These are phyloP conservation scores for Blastobotrys petasosporus DNA, from an alignment of 1,139 yeast genomes.

Conservation along the genomic window DNA sequence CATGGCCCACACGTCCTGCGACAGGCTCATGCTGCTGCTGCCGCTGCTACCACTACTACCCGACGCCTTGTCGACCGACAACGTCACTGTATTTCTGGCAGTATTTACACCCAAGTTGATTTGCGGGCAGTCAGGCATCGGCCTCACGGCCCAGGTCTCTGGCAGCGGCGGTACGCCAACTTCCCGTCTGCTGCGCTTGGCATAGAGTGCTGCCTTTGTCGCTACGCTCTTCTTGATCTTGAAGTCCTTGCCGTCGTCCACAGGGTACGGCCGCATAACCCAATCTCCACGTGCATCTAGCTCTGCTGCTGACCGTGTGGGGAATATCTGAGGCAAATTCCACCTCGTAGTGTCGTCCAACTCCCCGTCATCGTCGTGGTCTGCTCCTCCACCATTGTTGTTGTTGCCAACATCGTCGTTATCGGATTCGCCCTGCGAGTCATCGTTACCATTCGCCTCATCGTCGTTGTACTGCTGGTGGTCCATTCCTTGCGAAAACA, in stretches of 20 bases:
- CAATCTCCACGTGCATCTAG: conserved; percentile 19
- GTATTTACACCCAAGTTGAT: too few relatives aligned
- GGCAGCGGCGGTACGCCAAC: conserved; percentile 24
- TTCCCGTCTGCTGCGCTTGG: conserved; percentile 13
- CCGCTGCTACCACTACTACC: too few relatives aligned
- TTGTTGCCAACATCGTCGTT: background rate
- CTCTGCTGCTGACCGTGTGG: conserved; percentile 25
- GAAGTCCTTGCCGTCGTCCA: background rate
- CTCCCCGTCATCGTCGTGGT: conserved; percentile 9
- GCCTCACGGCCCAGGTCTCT: conserved; percentile 20
- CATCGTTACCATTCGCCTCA: background rate
- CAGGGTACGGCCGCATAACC: conserved; percentile 4
- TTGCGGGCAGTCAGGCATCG: too few relatives aligned
- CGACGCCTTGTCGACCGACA: conserved; percentile 2
- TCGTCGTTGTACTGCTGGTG: background rate
- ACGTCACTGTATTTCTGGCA: conserved; percentile 12
- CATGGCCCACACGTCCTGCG: conserved; percentile 23
- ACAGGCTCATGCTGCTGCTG: background rate
- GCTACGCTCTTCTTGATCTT: background rate
- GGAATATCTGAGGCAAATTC: conserved; percentile 24
- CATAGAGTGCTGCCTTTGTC: background rate
- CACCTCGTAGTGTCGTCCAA: conserved; percentile 13
- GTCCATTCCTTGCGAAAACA: conserved; percentile 5
- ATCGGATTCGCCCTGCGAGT: background rate
- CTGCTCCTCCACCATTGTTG: background rate